phyloP scores from a whole-genome alignment of 2,329 filamentous ascomycete species.

The Sclerotinia sclerotiorum region DNA sequence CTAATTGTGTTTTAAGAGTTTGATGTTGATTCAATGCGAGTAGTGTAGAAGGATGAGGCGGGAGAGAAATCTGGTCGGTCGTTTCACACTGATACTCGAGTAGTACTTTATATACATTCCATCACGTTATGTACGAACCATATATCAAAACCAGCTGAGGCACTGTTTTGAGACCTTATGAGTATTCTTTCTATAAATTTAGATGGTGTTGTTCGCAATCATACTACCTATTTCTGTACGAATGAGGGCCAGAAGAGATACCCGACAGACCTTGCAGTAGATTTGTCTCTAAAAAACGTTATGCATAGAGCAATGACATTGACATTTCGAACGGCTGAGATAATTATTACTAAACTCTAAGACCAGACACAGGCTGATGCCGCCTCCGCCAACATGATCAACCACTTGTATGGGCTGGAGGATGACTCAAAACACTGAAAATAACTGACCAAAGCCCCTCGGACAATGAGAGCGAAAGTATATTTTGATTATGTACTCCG shows the following conservation, averaged over 20 bases:
- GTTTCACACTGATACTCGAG: background rate
- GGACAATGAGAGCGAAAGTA: background rate
- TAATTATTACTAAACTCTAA: background rate
- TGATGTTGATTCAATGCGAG: background rate
- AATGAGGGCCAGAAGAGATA: background rate
- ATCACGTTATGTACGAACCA: background rate
- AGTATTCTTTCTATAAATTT: background rate
- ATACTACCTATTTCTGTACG: background rate
- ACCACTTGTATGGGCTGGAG: background rate
- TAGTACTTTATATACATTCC: no score
- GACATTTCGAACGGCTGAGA: background rate
- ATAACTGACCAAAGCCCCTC: background rate
- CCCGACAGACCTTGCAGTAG: background rate
- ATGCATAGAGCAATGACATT: background rate
- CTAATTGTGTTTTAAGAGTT: background rate
- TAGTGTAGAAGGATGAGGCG: background rate
- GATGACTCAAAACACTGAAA: background rate
- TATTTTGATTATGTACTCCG: background rate
- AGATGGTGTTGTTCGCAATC: background rate
- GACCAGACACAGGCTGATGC: background rate
- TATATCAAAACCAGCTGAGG: background rate
- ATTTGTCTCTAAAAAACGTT: background rate
- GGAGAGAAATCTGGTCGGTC: background rate
- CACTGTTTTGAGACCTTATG: background rate
- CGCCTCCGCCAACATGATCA: background rate